Evolutionary conservation across 2,329 filamentous ascomycete genomes (phyloP).

Genomic region (Ascochyta lentis): DNA sequence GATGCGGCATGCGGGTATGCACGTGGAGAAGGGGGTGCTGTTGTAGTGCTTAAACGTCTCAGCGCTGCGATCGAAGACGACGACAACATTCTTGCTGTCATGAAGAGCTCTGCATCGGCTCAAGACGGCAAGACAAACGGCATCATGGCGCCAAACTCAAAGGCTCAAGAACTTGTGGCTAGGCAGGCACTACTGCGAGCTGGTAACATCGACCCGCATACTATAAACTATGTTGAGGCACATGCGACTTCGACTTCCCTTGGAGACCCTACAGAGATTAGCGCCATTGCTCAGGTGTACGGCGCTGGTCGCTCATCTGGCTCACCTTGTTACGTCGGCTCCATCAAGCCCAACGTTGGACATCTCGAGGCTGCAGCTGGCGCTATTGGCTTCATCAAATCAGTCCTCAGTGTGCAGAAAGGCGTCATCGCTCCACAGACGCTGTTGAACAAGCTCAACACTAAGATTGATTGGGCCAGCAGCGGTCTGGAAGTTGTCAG

Average conservation of each 20-base stretch:
- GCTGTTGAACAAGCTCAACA: conserved; percentile 40
- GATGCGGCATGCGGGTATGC: conserved; percentile 41
- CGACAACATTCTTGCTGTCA: conserved; percentile 39
- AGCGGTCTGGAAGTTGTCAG: conserved; percentile 14
- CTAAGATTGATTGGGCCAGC: conserved; percentile 35
- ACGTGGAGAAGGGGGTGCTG: conserved; percentile 41
- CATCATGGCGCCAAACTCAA: conserved; percentile 47
- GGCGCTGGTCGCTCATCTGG: conserved; percentile 3
- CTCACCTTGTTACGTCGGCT: conserved; percentile 18
- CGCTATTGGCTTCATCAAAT: conserved; percentile 48
- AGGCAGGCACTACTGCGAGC: conserved; percentile 13
- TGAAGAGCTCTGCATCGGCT: conserved; percentile 39
- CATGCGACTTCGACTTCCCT: conserved; percentile 63
- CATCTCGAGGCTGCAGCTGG: conserved; percentile 51
- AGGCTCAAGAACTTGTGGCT: conserved; percentile 40
- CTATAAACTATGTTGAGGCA: conserved; percentile 26
- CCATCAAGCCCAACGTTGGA: conserved; percentile 50
- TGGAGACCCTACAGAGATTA: conserved; percentile 46
- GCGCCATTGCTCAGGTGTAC: conserved; percentile 21
- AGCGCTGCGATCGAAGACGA: conserved; percentile 33
- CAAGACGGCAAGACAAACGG: conserved; percentile 45
- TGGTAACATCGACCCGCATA: conserved; percentile 12
- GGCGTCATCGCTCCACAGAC: conserved; percentile 37
- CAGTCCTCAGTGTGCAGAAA: conserved; percentile 49
- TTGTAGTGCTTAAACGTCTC: conserved; percentile 40